A percentile compares a stretch with the other conserved stretches of the same genome.
These are phyloP conservation scores for Pythium inflatum DNA, from an alignment of 352 stramenopile genomes.

Conservation along the genomic window DNA sequence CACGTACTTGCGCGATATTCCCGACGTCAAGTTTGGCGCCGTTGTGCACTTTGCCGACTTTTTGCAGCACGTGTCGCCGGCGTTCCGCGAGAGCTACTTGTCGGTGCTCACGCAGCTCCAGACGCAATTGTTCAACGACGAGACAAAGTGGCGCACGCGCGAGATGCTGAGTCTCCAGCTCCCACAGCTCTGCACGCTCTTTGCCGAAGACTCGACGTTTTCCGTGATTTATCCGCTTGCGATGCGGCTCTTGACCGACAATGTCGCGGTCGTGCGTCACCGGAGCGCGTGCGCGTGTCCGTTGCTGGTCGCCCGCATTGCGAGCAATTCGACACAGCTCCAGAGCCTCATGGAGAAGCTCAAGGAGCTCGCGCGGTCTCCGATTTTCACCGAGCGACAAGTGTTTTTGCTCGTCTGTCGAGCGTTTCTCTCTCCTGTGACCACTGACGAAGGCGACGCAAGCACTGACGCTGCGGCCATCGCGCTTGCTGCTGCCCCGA, in stretches of 20 bases:
- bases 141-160: slow-evolving; percentile 87
- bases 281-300: slow-evolving; percentile 75
- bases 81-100: slow-evolving; percentile 80
- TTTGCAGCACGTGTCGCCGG: slow-evolving; percentile 67
- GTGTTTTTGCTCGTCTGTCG: slow-evolving; percentile 69
- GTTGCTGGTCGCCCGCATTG: slow-evolving; percentile 56
- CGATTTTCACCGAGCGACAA: slow-evolving; percentile 68
- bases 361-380: slow-evolving; percentile 52
- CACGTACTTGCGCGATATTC: slow-evolving; percentile 80
- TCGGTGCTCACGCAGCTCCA: slow-evolving; percentile 72
- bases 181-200: slow-evolving; percentile 70
- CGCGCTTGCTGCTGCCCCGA: not conserved
- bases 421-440: slow-evolving; percentile 44
- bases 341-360: slow-evolving; percentile 55
- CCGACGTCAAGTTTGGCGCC: slow-evolving; percentile 80
- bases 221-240: slow-evolving; percentile 76
- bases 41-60: slow-evolving; percentile 90
- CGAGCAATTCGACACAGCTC: slow-evolving; percentile 52
- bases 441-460: not conserved
- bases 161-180: slow-evolving; percentile 79
- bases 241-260: slow-evolving; percentile 76
- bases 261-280: slow-evolving; percentile 73
- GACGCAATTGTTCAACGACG: slow-evolving; percentile 49
- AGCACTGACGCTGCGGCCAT: not conserved
- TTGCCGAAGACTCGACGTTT: slow-evolving; percentile 73